A percentile compares a stretch with the other conserved stretches of the same genome.
phyloP scores from a whole-genome alignment of 2,329 filamentous ascomycete genomes.

The Penicillium sp. region DNA sequence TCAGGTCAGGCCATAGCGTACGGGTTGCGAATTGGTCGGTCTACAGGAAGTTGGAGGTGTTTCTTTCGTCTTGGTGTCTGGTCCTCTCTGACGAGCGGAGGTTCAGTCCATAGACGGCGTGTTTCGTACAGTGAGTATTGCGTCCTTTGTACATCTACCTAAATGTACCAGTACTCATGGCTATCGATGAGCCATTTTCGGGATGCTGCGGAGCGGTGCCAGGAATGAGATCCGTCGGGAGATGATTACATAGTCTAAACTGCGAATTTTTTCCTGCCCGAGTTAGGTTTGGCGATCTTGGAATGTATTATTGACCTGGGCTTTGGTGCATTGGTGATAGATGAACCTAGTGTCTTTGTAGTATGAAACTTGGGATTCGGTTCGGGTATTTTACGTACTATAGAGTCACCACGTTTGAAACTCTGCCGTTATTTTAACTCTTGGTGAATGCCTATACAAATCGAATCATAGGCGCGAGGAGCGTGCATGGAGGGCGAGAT shows the following conservation, averaged over 20 bases:
- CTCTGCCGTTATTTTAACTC: neutral
- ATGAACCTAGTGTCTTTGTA: too few species aligned
- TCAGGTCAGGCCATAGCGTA: neutral
- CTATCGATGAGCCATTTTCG: conserved; percentile 18
- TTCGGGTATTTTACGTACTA: too few species aligned
- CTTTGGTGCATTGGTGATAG: neutral
- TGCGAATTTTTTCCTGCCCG: neutral
- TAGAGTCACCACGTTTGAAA: neutral
- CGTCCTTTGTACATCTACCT: neutral
- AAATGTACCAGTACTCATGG: neutral
- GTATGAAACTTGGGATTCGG: too few species aligned
- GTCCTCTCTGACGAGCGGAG: neutral
- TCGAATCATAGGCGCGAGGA: neutral
- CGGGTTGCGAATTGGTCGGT: neutral
- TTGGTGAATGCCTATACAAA: neutral
- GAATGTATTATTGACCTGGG: neutral
- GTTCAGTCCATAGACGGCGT: neutral
- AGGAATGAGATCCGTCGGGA: conserved; percentile 26
- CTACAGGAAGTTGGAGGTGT: neutral
- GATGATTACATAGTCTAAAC: conserved; percentile 3
- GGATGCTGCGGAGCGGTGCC: conserved; percentile 19
- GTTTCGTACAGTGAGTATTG: neutral
- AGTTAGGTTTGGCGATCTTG: neutral
- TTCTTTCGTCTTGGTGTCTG: neutral
- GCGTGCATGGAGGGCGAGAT: neutral